Conservation (phyloP, 495 filamentous ascomycete genomes). For the Clohesyomyces aquaticus region DNA sequence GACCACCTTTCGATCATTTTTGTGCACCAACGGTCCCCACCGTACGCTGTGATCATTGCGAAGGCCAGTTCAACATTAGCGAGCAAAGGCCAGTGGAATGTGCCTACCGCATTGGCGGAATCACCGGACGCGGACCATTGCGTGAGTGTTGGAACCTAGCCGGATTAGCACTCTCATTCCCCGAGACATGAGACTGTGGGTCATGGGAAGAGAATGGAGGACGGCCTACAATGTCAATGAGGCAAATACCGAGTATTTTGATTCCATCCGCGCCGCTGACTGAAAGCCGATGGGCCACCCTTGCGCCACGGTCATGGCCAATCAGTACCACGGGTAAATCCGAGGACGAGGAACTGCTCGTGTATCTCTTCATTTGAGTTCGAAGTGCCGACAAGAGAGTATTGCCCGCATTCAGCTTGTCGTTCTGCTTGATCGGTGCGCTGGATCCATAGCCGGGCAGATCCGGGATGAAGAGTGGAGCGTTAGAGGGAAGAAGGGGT, state of each 20-base stretch:
- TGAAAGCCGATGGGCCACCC: constrained; percentile 53
- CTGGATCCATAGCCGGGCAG: constrained; percentile 55
- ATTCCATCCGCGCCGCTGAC: constrained; percentile 43
- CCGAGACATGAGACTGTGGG: background rate
- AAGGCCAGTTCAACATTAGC: constrained; percentile 53
- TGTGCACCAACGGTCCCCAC: constrained; percentile 48
- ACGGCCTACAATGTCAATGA: constrained; percentile 54
- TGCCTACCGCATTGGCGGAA: constrained; percentile 39
- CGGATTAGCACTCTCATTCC: background rate
- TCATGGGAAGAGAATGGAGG: background rate
- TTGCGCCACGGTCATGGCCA: constrained; percentile 56
- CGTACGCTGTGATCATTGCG: constrained; percentile 52
- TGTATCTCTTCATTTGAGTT: constrained; percentile 32
- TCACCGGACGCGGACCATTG: constrained; percentile 48
- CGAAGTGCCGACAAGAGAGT: constrained; percentile 47
- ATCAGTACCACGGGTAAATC: constrained; percentile 43
- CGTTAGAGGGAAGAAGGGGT: constrained; percentile 34
- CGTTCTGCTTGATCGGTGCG: constrained; percentile 35
- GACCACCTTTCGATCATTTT: constrained; percentile 44
- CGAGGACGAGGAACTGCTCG: background rate
- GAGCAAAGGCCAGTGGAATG: constrained; percentile 58
- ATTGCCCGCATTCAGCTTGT: constrained; percentile 48
- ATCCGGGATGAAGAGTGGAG: constrained; percentile 41
- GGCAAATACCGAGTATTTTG: constrained; percentile 43
- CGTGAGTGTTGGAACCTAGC: constrained; percentile 46